Conservation (phyloP, 345 rosid genomes). For the Barbarea vulgaris region DNA sequence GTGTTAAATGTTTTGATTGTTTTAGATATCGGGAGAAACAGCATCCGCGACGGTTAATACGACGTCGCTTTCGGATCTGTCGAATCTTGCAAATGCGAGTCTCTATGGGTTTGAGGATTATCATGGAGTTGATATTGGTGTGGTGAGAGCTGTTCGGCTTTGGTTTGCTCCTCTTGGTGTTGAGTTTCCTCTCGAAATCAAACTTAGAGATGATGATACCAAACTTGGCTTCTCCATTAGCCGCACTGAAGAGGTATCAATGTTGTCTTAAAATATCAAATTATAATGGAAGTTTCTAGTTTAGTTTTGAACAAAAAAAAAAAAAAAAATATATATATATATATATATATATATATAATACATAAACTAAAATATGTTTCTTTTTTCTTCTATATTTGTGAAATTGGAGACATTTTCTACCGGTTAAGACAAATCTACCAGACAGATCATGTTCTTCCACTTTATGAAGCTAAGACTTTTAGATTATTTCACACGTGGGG, state of each 20-base stretch:
- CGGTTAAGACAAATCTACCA: background rate
- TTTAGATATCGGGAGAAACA: slow-evolving; percentile 86
- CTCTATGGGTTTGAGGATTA: slow-evolving; percentile 97
- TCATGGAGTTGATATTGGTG: slow-evolving; percentile 96
- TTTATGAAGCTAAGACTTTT: background rate
- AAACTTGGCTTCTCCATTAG: slow-evolving; percentile 98
- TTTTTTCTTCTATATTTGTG: background rate
- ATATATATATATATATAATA: background rate
- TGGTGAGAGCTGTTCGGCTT: slow-evolving; percentile 89
- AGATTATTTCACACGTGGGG: background rate
- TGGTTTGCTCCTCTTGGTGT: slow-evolving; percentile 85
- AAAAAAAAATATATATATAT: too few species aligned
- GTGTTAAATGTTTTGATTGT: slow-evolving; percentile 13
- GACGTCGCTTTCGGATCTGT: slow-evolving; percentile 77
- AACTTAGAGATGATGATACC: slow-evolving; percentile 66
- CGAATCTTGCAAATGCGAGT: slow-evolving; percentile 74
- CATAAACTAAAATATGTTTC: background rate
- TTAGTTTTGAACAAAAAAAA: background rate
- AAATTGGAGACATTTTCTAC: background rate
- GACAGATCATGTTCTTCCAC: background rate
- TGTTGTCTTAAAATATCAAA: background rate
- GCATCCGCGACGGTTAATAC: slow-evolving; percentile 87
- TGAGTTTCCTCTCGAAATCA: slow-evolving; percentile 71
- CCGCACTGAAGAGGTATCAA: slow-evolving; percentile 89
- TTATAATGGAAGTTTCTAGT: background rate